Evolutionary conservation across 257 asterid species (phyloP), one percentile per base, ranked within the genome.

Genomic region (Gentiana dahurica): DNA sequence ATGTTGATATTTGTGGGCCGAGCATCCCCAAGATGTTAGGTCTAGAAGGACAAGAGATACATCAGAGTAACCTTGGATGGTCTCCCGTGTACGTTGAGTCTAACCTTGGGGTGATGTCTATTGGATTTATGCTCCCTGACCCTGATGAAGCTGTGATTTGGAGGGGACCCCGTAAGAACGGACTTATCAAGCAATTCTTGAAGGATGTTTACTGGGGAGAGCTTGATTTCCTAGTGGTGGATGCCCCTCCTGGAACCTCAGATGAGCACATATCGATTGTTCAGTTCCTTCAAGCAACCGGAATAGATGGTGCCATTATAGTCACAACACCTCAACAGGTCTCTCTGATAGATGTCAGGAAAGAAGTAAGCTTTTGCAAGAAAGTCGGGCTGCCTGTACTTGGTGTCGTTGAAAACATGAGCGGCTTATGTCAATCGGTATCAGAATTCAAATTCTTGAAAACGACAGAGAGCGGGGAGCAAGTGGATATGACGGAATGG

Each of bases 181-280:
- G 84, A 46, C 71, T 86, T 36, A 89, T 84, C 65, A 86, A 80
- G 72, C 95, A 86, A 59, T 89, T 89, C 58, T 63, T 84, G 37
- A 86, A 80, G 78, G 97, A 89, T 50, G 95, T 89, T 9, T 51
- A 84, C 7, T 86, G 93, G 98, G 93, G 94, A 1, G 97, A 85
- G 55, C 95, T 91, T 7, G 95, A 91, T 73, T 91, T 87, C 68
- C 86, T 91, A 5, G 69, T 85, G 51, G 94, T 91, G 32, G 98
- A 91, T 71, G 94, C 98, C 13, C 94, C 97, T 7, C 97, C 97
- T 10, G 98, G 98, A 34, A 91, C 97, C 53, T 91, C 98, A 3
- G 97, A 91, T 32, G 94, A 88, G 76, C 95, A 88, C 54, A 91
- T 91, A 46, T 81, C 95, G 1, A 80, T 88, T 0, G 98, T 88